Percentiles rank a stretch among this genome's conserved stretches.
phyloP scores from a whole-genome alignment of 257 asterid genomes.

The Jaltomata sinuosa region DNA sequence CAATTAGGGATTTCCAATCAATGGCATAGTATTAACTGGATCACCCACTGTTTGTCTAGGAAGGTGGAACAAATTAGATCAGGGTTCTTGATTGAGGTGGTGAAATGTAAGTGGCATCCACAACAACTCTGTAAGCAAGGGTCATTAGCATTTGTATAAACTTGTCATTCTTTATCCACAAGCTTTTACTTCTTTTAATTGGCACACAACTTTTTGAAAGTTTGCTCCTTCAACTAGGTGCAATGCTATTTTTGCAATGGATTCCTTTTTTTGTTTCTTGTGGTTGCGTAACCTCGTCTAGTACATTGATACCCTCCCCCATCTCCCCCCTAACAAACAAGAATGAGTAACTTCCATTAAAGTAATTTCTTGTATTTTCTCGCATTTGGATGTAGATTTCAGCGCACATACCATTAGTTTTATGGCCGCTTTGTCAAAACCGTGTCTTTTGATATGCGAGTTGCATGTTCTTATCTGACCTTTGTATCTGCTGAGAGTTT shows the following conservation, averaged over 20 bases:
- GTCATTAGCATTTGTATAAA: not conserved
- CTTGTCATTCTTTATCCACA: not conserved
- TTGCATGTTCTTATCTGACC: not conserved
- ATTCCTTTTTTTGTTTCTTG: not conserved
- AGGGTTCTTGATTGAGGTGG: not conserved
- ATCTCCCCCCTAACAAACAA: not conserved
- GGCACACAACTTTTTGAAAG: not conserved
- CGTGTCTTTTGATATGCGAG: not conserved
- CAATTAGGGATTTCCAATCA: not conserved
- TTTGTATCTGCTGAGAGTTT: not conserved
- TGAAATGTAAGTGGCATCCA: not conserved
- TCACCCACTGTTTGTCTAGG: not conserved
- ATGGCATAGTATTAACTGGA: not conserved
- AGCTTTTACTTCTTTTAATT: not conserved
- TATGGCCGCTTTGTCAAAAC: not conserved
- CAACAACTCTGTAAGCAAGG: not conserved
- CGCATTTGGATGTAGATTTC: not conserved
- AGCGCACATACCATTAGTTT: not conserved
- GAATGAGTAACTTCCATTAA: not conserved
- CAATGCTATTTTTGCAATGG: not conserved
- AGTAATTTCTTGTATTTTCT: not conserved
- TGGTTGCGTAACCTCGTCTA: too few relatives aligned
- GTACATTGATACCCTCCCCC: not conserved
- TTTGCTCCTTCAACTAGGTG: not conserved
- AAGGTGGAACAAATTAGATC: not conserved